A percentile compares a stretch with the other conserved stretches of the same genome.
Conservation (phyloP, 1,139 yeast genomes). For the Geotrichum cucujoidarum region DNA sequence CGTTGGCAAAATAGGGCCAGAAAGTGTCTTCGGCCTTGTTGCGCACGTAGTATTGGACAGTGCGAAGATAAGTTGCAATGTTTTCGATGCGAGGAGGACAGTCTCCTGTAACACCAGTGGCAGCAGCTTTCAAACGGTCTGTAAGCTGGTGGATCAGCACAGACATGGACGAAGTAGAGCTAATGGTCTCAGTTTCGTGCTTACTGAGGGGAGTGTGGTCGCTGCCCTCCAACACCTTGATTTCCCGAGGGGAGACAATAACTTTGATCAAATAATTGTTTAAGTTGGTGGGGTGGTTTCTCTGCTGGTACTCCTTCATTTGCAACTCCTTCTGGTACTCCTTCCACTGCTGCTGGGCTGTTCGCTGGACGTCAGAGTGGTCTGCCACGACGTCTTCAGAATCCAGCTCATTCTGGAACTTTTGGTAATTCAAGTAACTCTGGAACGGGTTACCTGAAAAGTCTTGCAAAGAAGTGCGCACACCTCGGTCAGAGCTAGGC, state of each 20-base stretch:
- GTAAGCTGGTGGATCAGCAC: constrained; percentile 8
- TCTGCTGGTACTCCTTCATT: constrained; percentile 4
- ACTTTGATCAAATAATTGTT: constrained; percentile 11
- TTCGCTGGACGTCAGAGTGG: background rate
- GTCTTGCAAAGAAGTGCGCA: background rate
- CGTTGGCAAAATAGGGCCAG: constrained; percentile 13
- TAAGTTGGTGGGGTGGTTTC: constrained; percentile 6
- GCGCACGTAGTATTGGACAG: constrained; percentile 14
- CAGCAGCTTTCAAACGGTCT: constrained; percentile 1
- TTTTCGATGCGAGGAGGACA: constrained; percentile 13
- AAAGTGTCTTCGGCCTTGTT: constrained; percentile 11
- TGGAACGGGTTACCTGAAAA: constrained; percentile 7
- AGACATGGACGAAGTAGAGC: constrained; percentile 6
- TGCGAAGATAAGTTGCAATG: constrained; percentile 11
- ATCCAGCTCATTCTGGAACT: background rate
- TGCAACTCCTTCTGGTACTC: background rate
- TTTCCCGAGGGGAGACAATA: constrained; percentile 13
- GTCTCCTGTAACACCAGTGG: constrained; percentile 7
- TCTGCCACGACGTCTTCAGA: background rate
- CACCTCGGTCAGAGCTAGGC: too few species aligned
- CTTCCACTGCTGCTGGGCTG: background rate
- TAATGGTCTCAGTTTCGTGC: background rate
- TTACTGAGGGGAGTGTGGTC: background rate
- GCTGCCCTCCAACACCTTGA: constrained; percentile 5
- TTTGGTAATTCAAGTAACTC: constrained; percentile 6